Evolutionary conservation across 495 filamentous ascomycete genomes (phyloP), one percentile per base, ranked within the genome.

Genomic region (Rhypophila decipiens): DNA sequence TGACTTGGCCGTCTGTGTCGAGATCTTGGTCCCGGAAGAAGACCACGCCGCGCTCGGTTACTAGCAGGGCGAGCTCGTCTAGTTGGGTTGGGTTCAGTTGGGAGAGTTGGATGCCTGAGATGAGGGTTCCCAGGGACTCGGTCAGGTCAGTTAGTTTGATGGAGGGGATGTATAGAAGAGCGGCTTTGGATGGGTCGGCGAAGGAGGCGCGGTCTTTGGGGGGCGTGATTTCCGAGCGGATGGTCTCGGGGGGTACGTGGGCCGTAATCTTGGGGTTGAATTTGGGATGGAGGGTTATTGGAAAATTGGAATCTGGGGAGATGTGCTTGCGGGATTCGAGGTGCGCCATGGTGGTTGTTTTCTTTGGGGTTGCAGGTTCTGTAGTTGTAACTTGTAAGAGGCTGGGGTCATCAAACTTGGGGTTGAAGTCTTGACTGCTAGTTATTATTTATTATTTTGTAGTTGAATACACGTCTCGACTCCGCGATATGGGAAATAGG

Each of bases 191-290:
- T 4, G 73, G 73, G 47, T 77, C 73, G 8, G 76, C 76, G 46
- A 72, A 76, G 21, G 58, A 52, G 0, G 70, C 76, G 2, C 75
- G 63, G 56, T 78, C 76, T 31, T 61, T 71, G 5, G 67, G 63
- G 15, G 74, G 74, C 12, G 47, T 39, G 12, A 74, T 49, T 40
- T 67, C 57, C 31, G 71, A 57, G 22, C 68, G 68, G 44, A 63
- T 23, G 1, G 68, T 48, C 60, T 77, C 74, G 0, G 71, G 65
- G 24, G 76, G 74, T 8, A 66, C 51, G 56, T 73, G 65, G 21
- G 59, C 45, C 29, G 51, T 66, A 51, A 79, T 75, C 46, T 73
- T 77, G 42, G 75, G 74, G 9, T 82, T 84, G 51, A 85, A 75
- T 53, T 84, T 80, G 4, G 76, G 76, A 59, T 79, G 76, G 12